Base-by-base conservation (phyloP, 1,284 basidiomycete genomes). In the Sporisorium scitamineum region DNA sequence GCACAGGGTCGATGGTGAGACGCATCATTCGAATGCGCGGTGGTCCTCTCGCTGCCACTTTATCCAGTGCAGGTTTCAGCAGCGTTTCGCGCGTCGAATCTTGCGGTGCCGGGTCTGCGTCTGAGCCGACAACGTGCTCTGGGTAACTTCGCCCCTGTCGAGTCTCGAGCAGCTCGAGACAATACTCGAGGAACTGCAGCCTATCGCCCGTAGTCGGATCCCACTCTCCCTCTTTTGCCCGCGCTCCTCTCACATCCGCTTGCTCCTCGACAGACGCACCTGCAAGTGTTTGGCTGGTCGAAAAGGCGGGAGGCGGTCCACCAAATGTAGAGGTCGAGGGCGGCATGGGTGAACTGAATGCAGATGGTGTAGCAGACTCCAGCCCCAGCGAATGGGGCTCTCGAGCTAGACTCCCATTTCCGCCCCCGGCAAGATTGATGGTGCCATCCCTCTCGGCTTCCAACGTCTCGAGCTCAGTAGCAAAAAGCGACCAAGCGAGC, bases 1-100 rank as follows among this genome's bases (percentile, higher is more conserved):
- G 71, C 22, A 84, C 81, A 11, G 80, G 80, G 45, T 85, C 84
- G 54, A 85, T 72, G 18, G 84, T 84, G 9, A 85, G 63, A 18
- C 84, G 60, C 81, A 85, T 85, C 63, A 77, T 76, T 34, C 64
- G 48, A 7, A 76, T 70, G 7, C 56, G 34, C 27, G 69, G 69
- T 24, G 34, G 42, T 5, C 22, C 50, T 26, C 58, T 71, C 4
- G 44, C 34, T 6, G 50, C 24, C 4, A 31, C 8, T 32, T 55
- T 60, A n/a, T 39, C 37, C 20, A 32, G 34, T 41, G 54, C 45
- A 20, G 54, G 47, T 27, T 61, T 48, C 27, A 60, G 50, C 24
- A 66, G 53, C 20, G 56, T 61, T 18, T 42, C 26, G 7, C 5
- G 32, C 7, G 14, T 47, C 52, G 59, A 67, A 24, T 57, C 41